These are phyloP conservation scores for Fusarium anthophilum DNA, from an alignment of 2,329 filamentous ascomycete genomes.

Conservation along the genomic window DNA sequence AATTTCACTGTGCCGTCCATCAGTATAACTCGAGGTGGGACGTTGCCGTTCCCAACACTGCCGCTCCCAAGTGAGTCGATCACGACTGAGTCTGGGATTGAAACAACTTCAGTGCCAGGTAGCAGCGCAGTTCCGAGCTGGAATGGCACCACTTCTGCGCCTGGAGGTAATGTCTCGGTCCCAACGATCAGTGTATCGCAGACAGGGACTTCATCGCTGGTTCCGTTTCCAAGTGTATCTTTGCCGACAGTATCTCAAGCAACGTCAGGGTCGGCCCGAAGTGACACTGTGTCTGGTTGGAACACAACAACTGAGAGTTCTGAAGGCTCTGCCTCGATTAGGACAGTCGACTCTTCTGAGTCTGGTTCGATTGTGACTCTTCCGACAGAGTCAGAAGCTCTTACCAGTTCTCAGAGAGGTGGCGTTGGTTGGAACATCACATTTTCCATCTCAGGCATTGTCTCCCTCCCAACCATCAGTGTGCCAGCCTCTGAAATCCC, in stretches of 20 bases:
- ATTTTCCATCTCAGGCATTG: neutral
- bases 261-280: neutral
- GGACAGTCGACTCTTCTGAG: neutral
- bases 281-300: neutral
- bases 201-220: neutral
- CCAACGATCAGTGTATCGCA: slow-evolving; percentile 1
- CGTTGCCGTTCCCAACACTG: neutral
- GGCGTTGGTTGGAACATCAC: neutral
- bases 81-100: neutral
- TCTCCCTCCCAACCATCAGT: slow-evolving; percentile 22
- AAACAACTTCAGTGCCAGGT: neutral
- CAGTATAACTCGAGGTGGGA: neutral
- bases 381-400: neutral
- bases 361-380: neutral
- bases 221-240: neutral
- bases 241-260: neutral
- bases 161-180: neutral
- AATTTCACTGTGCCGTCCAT: neutral
- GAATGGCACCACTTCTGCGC: neutral
- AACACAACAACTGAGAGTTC: neutral
- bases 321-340: neutral
- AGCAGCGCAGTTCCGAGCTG: neutral
- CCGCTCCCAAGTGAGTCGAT: neutral
- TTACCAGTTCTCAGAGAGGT: neutral
- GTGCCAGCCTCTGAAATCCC: slow-evolving; percentile 6